Evolutionary conservation across 768 basidiomycete genomes (phyloP), one percentile per base, ranked within the genome.

Genomic region (Botryobasidium botryosum): DNA sequence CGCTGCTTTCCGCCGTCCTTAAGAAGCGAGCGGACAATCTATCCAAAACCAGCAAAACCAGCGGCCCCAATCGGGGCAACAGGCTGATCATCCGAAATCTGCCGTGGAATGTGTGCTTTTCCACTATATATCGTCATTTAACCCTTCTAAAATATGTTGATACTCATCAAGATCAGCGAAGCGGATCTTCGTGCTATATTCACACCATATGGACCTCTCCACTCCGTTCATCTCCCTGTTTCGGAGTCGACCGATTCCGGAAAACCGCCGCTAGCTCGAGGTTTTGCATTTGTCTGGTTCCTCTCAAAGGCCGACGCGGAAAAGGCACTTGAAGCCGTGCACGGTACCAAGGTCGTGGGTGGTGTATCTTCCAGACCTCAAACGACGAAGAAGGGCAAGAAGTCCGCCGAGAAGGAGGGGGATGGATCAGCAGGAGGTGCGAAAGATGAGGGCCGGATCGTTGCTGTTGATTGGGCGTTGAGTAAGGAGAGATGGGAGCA

Each of bases 261-360:
- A 46, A 51, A 57, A 36, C 52, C 57, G 35, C 51, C 61, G n/a
- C 55, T 57, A 24, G 57, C 71, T 13, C 35, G 78, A 52, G 88
- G 91, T 0, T 97, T 92, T 52, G 92, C 88, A 0, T 96, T 97
- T 54, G 77, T 97, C 7, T 92, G 88, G 86, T 88, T 86, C 74
- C 60, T 88, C 51, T 75, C 75, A 55, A 77, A 72, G 57, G 79
- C 78, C 46, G 83, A 90, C 54, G 91, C 87, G 6, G 81, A 90
- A 57, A 65, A 66, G 42, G 90, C 87, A 0, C 67, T 92, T 47
- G 75, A 76, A 53, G 74, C 67, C 10, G 76, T 83, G 50, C 92
- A 92, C 55, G 85, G 83, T 15, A 75, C 71, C 57, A 69, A 67
- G 7, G 62, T 87, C 15, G 66, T 70, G 18, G 71, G 74, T 23